These are phyloP conservation scores for Rugonectria rugulosa DNA, from an alignment of 2,329 filamentous ascomycete species.

Conservation along the genomic window DNA sequence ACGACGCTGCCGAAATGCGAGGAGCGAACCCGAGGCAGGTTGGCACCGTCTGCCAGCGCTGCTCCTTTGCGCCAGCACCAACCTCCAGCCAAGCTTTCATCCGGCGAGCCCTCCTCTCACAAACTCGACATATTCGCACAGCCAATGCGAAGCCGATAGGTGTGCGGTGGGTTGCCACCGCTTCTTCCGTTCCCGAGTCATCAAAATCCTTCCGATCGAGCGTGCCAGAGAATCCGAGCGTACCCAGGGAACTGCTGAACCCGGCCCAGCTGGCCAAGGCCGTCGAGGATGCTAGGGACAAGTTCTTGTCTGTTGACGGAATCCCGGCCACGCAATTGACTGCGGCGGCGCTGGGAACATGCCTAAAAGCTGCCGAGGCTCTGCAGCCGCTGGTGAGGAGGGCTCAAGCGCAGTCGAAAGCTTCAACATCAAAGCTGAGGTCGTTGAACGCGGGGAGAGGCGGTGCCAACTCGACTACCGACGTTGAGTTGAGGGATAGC, in stretches of 20 bases:
- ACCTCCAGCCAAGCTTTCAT: conserved; percentile 34
- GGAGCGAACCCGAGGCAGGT: conserved; percentile 43
- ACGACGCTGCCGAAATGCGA: conserved; percentile 45
- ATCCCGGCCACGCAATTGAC: conserved; percentile 55
- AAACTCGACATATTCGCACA: conserved; percentile 21
- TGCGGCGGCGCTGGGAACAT: conserved; percentile 53
- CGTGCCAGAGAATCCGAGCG: conserved; percentile 22
- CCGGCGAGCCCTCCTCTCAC: conserved; percentile 33
- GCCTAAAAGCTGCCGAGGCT: conserved; percentile 53
- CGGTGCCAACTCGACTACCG: conserved; percentile 41
- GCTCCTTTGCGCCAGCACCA: conserved; percentile 45
- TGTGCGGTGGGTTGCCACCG: conserved; percentile 40
- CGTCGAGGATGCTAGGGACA: conserved; percentile 52
- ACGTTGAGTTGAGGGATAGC: conserved; percentile 51
- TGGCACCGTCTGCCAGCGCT: conserved; percentile 54
- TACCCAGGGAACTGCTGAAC: conserved; percentile 43
- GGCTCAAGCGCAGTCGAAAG: conserved; percentile 49
- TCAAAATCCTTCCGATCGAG: conserved; percentile 24
- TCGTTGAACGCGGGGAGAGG: conserved; percentile 50
- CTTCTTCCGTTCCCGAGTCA: conserved; percentile 33
- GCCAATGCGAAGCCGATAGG: conserved; percentile 19
- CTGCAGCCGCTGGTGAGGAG: conserved; percentile 51
- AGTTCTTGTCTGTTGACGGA: conserved; percentile 53
- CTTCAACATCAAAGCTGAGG: conserved; percentile 63
- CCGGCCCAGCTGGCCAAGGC: conserved; percentile 50